Evolutionary conservation across 306 rosid genomes (phyloP).

Genomic region (Cucurbita moschata): DNA sequence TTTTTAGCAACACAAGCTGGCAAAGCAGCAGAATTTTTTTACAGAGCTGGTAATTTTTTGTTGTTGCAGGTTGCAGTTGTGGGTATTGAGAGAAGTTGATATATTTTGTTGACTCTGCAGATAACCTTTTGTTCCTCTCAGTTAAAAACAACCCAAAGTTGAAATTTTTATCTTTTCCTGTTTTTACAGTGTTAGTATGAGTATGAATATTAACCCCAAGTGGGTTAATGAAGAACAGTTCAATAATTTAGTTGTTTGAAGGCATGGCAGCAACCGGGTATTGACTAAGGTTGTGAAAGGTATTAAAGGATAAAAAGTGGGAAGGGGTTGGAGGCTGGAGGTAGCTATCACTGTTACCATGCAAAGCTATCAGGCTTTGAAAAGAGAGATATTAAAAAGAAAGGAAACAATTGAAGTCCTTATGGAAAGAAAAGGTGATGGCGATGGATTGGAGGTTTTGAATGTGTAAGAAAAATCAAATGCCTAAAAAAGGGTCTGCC

Average conservation of each 20-base stretch:
- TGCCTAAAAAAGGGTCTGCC: neutral
- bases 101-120: slow-evolving; percentile 2
- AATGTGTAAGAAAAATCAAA: neutral
- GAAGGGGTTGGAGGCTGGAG: neutral
- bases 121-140: neutral
- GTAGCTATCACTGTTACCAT: neutral
- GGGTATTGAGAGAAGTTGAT: neutral
- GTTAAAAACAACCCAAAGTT: neutral
- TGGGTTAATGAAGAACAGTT: too few relatives aligned
- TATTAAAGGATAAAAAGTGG: neutral
- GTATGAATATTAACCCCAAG: too few relatives aligned
- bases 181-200: too few relatives aligned
- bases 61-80: neutral
- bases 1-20: neutral
- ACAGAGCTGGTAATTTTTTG: neutral
- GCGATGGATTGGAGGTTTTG: neutral
- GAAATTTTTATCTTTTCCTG: neutral
- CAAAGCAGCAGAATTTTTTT: neutral
- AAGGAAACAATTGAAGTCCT: neutral
- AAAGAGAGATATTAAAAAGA: slow-evolving; percentile 16
- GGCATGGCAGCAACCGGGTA: neutral
- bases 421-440: neutral
- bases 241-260: neutral
- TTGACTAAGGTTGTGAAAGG: neutral
- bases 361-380: slow-evolving; percentile 3